Evolutionary conservation across 1,284 basidiomycete genomes (phyloP).

Genomic region (Stereum hirsutum): DNA sequence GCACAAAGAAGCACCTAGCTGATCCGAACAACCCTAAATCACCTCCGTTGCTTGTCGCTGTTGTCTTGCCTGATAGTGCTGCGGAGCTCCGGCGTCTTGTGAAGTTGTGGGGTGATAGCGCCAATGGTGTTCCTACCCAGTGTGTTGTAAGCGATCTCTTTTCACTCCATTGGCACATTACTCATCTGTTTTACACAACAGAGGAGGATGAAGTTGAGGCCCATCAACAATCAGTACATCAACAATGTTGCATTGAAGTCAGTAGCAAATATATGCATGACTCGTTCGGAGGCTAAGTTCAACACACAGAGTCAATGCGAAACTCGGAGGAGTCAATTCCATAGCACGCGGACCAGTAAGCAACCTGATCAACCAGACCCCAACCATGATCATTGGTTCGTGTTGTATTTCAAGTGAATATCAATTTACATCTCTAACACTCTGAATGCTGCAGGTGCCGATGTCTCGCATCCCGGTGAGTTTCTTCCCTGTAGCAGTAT

Average conservation of each 20-base stretch:
- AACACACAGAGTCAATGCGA: constrained; percentile 33
- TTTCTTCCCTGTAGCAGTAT: no score
- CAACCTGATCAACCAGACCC: constrained; percentile 13
- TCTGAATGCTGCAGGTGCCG: no score
- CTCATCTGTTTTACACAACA: constrained; percentile 9
- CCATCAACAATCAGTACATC: constrained; percentile 30
- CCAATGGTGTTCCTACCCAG: constrained; percentile 18
- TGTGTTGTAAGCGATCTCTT: constrained; percentile 24
- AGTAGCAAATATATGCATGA: constrained; percentile 3
- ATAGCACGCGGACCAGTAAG: constrained; percentile 12
- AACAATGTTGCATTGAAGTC: constrained; percentile 45
- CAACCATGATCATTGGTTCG: no score
- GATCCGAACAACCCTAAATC: no score
- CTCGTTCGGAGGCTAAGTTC: background rate
- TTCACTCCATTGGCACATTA: no score
- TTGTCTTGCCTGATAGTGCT: constrained; percentile 25
- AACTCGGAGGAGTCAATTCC: constrained; percentile 33
- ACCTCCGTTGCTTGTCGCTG: no score
- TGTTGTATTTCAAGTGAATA: no score
- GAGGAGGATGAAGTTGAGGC: constrained; percentile 22
- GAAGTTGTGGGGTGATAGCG: constrained; percentile 36
- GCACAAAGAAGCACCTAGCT: no score
- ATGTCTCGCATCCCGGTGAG: constrained; percentile 43
- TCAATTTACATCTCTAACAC: no score
- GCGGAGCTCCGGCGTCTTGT: constrained; percentile 22